Evolutionary conservation across 495 filamentous ascomycete species (phyloP).

Genomic region (Wilcoxina mikolae): DNA sequence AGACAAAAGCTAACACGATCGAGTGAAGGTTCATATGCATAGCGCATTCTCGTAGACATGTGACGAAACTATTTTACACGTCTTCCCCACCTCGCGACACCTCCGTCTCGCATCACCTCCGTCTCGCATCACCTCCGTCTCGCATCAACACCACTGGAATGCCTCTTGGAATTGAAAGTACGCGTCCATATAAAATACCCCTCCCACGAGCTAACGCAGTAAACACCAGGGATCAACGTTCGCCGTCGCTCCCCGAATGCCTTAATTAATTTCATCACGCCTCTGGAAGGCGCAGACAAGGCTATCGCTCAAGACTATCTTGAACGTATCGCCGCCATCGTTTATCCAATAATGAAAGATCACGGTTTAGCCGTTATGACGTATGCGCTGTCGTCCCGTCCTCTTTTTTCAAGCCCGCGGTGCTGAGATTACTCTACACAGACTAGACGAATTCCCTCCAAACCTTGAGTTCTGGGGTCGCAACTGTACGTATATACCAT

Average conservation of each 20-base stretch:
- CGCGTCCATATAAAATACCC: too few relatives aligned
- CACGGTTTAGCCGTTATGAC: slow-evolving; percentile 53
- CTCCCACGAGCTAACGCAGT: too few relatives aligned
- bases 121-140: too few relatives aligned
- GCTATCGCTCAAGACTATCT: slow-evolving; percentile 52
- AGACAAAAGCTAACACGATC: too few relatives aligned
- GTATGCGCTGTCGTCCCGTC: too few relatives aligned
- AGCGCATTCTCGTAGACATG: too few relatives aligned
- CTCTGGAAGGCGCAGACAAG: slow-evolving; percentile 45
- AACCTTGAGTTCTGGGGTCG: slow-evolving; percentile 50
- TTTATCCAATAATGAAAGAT: slow-evolving; percentile 46
- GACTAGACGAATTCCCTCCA: slow-evolving; percentile 57
- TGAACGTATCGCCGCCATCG: slow-evolving; percentile 59
- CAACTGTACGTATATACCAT: slow-evolving; percentile 16
- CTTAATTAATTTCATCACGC: slow-evolving; percentile 62
- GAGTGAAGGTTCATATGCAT: too few relatives aligned
- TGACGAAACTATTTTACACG: too few relatives aligned
- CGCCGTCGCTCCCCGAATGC: slow-evolving; percentile 50
- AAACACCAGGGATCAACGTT: slow-evolving; percentile 37
- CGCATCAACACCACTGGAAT: background rate
- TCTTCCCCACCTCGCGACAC: too few relatives aligned
- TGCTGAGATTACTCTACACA: background rate
- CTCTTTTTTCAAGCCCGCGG: background rate
- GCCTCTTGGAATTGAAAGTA: slow-evolving; percentile 6
- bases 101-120: too few relatives aligned